Base-by-base conservation (phyloP, 768 basidiomycete species). In the Leccinum arenicola region DNA sequence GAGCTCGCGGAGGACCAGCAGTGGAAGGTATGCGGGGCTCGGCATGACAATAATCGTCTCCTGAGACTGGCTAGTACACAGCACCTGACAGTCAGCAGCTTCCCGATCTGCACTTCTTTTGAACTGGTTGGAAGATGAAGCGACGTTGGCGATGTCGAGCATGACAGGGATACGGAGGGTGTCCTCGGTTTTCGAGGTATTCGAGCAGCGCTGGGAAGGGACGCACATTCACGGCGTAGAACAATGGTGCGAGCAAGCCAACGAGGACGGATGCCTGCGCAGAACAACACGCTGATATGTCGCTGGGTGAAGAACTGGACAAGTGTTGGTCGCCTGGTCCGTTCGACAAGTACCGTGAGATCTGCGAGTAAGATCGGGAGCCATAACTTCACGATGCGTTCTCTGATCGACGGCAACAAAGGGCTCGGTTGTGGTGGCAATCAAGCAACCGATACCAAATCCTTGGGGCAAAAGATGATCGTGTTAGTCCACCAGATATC, bases 41-140 rank as follows among this genome's bases (percentile, higher is more conserved):
- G 94, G 76, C 21, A 78, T 79, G 12, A 86, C 78, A 1, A 84
- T 85, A 48, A 98, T 93, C 52, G 92, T 93, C 64, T 98, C 95
- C 69, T 95, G 93, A 14, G 94, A 93, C 65, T 85, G 89, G 71
- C 93, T 97, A n/a, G 29, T 31, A 31, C 93, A 88, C 48, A 99
- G 79, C 43, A 90, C 87, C 68, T 98, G 96, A 65, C 89, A 86
- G 94, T 98, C 60, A 98, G 69, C 14, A 98, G 77, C 25, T 87
- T 83, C 0, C 83, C 76, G 27, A 95, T 81, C 63, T 97, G 93
- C 0, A 82, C 76, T 35, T 87, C 82, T 10, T 87, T 83, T 1
- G 77, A 74, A 1, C 78, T 73, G 17, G 75, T 74, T 0, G 97
- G 95, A 27, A 98, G 82, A 67, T 91, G 84, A 60, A 84, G 95